A percentile compares a stretch with the other conserved stretches of the same genome.
phyloP scores from a whole-genome alignment of 1,284 basidiomycete genomes.

The Acaromyces ingoldii region DNA sequence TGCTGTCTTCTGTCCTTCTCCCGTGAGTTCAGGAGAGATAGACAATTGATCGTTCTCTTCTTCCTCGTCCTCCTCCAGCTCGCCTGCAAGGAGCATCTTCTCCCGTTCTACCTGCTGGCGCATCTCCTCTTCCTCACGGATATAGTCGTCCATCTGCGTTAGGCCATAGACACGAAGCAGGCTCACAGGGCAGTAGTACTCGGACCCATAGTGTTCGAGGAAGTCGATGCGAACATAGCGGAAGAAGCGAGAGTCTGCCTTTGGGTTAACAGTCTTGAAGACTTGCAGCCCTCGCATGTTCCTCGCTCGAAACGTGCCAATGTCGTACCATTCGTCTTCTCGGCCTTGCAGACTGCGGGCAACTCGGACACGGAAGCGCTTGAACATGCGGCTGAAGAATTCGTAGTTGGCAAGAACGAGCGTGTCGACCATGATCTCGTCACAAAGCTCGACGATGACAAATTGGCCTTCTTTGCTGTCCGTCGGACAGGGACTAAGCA shows the following conservation, averaged over 20 bases:
- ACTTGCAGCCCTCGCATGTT: conserved; percentile 84
- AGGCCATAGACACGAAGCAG: conserved; percentile 89
- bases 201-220: conserved; percentile 83
- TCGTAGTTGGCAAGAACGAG: conserved; percentile 95
- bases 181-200: conserved; percentile 93
- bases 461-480: conserved; percentile 60
- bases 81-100: not conserved
- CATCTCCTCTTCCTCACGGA: conserved; percentile 65
- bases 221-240: conserved; percentile 93
- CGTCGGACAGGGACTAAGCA: conserved; percentile 82
- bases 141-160: conserved; percentile 88
- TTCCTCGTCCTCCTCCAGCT: conserved; percentile 5
- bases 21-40: too few species aligned
- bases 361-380: conserved; percentile 80
- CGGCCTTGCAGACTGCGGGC: conserved; percentile 70
- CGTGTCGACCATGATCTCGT: conserved; percentile 92
- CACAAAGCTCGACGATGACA: conserved; percentile 91
- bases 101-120: conserved; percentile 30
- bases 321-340: conserved; percentile 58
- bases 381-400: conserved; percentile 96
- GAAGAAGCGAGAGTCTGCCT: conserved; percentile 26
- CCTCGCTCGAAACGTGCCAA: conserved; percentile 73
- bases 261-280: conserved; percentile 9
- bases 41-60: not conserved
- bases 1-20: too few species aligned